phyloP scores from a whole-genome alignment of 1,284 basidiomycete species.

The Malassezia obtusa region DNA sequence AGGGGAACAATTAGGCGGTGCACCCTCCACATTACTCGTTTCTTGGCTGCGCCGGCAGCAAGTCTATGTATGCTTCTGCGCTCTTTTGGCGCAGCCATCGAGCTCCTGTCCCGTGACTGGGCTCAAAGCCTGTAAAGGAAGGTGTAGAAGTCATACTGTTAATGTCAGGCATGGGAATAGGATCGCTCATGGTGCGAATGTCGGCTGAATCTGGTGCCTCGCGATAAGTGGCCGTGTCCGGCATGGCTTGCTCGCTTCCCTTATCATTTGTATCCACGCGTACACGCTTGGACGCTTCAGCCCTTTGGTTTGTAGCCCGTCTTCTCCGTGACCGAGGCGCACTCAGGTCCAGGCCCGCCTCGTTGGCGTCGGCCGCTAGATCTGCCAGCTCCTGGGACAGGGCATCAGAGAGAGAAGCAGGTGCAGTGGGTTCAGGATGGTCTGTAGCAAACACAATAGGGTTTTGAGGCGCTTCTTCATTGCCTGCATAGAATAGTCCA shows the following conservation, averaged over 20 bases:
- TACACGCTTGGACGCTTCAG: too few species aligned
- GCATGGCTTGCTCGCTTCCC: too few species aligned
- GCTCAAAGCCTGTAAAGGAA: too few species aligned
- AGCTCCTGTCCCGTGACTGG: too few species aligned
- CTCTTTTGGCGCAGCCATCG: not conserved
- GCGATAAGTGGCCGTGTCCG: too few species aligned
- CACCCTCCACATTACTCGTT: not conserved
- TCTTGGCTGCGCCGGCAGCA: constrained; percentile 3
- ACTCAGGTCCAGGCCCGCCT: not conserved
- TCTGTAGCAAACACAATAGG: not conserved
- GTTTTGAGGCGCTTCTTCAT: not conserved
- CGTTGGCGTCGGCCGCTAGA: constrained; percentile 7
- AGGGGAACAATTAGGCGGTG: not conserved
- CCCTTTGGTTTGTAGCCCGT: too few species aligned
- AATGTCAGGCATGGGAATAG: too few species aligned
- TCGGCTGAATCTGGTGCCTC: too few species aligned
- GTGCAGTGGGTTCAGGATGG: not conserved
- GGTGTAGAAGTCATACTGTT: too few species aligned
- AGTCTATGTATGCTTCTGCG: not conserved
- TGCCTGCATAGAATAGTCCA: not conserved
- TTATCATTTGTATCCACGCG: too few species aligned
- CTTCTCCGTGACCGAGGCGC: too few species aligned
- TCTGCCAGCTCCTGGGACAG: constrained; percentile 5
- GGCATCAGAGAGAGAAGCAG: not conserved
- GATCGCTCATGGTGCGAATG: too few species aligned